These are phyloP conservation scores for Colletotrichum liriopes DNA, from an alignment of 2,329 filamentous ascomycete species.

Conservation along the genomic window DNA sequence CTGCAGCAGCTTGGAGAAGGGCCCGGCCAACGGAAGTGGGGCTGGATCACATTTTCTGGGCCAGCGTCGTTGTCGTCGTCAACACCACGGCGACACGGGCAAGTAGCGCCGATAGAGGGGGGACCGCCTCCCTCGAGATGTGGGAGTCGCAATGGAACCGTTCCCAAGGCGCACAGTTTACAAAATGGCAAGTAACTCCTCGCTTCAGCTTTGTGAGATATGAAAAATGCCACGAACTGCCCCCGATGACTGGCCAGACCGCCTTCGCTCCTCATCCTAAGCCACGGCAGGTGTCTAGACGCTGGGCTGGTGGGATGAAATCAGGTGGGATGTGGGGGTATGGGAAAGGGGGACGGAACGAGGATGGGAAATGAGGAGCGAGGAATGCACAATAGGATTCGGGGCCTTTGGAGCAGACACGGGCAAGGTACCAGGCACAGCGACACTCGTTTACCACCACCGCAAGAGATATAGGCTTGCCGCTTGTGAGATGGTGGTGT, in stretches of 20 bases:
- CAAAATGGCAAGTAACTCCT: too few species aligned
- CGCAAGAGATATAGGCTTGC: not conserved
- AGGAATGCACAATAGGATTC: not conserved
- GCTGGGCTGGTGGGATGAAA: not conserved
- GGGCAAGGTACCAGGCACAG: not conserved
- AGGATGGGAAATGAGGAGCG: not conserved
- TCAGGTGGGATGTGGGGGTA: not conserved
- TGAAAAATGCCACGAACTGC: not conserved
- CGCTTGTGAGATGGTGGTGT: not conserved
- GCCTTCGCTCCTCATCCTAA: not conserved
- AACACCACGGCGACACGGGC: not conserved
- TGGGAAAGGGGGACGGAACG: not conserved
- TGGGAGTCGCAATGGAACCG: not conserved
- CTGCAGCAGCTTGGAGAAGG: not conserved
- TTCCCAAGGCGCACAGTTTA: not conserved
- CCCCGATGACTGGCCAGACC: not conserved
- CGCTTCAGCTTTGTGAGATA: too few species aligned
- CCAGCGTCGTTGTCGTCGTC: conserved; percentile 9
- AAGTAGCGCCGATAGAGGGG: not conserved
- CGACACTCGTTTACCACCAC: not conserved
- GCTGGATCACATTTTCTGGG: not conserved
- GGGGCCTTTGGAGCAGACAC: not conserved
- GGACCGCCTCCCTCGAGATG: not conserved
- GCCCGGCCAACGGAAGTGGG: conserved; percentile 9
- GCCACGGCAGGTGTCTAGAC: not conserved